Evolutionary conservation across 2,329 filamentous ascomycete species (phyloP).

Genomic region (Dactylonectria macrodidyma): DNA sequence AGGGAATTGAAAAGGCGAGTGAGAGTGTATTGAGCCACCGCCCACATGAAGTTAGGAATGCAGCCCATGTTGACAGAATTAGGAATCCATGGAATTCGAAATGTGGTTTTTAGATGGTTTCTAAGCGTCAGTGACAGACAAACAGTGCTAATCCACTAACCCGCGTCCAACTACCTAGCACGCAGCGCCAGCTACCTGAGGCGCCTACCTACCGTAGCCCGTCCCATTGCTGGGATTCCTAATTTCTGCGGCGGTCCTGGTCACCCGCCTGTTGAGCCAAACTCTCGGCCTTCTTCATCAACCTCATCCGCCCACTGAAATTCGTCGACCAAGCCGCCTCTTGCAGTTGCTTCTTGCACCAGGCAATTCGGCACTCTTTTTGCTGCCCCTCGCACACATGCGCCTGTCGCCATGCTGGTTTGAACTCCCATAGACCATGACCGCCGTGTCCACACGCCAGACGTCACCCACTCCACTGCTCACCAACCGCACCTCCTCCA

Average conservation of each 20-base stretch:
- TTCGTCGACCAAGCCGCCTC: constrained; percentile 1
- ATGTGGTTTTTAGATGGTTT: neutral
- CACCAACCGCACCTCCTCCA: constrained; percentile 44
- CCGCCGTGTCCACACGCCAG: constrained; percentile 44
- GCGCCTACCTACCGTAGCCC: constrained; percentile 28
- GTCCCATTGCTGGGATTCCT: constrained; percentile 39
- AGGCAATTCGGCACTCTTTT: constrained; percentile 23
- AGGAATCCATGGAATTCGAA: constrained; percentile 18
- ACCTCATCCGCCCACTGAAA: constrained; percentile 18
- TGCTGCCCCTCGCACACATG: constrained; percentile 30
- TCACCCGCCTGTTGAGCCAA: constrained; percentile 42
- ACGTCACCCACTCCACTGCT: constrained; percentile 48
- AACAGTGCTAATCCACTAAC: constrained; percentile 4
- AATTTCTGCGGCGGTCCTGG: constrained; percentile 46
- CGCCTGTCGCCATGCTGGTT: constrained; percentile 43
- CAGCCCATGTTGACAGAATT: constrained; percentile 14
- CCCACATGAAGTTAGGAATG: constrained; percentile 22
- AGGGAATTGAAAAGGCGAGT: constrained; percentile 12
- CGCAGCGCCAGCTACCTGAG: constrained; percentile 10
- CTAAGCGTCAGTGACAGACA: neutral
- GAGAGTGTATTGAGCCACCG: constrained; percentile 14
- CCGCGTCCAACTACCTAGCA: constrained; percentile 4
- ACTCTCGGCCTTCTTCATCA: constrained; percentile 25
- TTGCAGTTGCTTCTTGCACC: constrained; percentile 10
- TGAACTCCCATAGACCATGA: constrained; percentile 45